Conservation (phyloP, 1,284 basidiomycete species). For the Ustilago hordei region DNA sequence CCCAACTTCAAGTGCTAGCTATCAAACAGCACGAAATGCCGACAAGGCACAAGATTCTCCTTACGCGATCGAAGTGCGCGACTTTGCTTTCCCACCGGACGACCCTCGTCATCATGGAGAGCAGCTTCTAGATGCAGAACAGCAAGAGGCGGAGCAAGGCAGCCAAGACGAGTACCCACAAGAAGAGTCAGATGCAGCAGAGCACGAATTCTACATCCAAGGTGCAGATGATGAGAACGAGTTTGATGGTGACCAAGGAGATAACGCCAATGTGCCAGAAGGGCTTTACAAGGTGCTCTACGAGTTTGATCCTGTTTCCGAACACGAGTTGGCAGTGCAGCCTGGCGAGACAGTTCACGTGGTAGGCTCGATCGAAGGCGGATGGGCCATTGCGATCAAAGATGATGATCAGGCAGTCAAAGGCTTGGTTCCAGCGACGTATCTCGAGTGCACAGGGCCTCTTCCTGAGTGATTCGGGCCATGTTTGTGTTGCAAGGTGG, state of each 20-base stretch:
- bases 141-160: neutral
- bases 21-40: conserved; percentile 29
- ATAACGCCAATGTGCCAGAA: conserved; percentile 29
- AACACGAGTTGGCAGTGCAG: conserved; percentile 53
- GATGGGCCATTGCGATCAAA: conserved; percentile 56
- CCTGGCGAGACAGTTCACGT: conserved; percentile 48
- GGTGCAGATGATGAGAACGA: conserved; percentile 49
- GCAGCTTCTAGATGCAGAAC: conserved; percentile 9
- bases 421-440: conserved; percentile 52
- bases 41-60: neutral
- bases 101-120: conserved; percentile 50
- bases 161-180: conserved; percentile 18
- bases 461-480: conserved; percentile 10
- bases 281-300: conserved; percentile 59
- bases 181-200: conserved; percentile 16
- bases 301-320: conserved; percentile 51
- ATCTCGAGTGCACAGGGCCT: conserved; percentile 47
- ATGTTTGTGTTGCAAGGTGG: neutral
- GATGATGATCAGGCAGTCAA: conserved; percentile 24
- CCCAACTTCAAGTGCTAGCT: conserved; percentile 28
- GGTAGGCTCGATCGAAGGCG: conserved; percentile 53
- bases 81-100: conserved; percentile 50
- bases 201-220: conserved; percentile 37
- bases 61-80: conserved; percentile 38
- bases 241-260: conserved; percentile 48